Base-by-base conservation (phyloP, 345 rosid species). In the Barbarea vulgaris region DNA sequence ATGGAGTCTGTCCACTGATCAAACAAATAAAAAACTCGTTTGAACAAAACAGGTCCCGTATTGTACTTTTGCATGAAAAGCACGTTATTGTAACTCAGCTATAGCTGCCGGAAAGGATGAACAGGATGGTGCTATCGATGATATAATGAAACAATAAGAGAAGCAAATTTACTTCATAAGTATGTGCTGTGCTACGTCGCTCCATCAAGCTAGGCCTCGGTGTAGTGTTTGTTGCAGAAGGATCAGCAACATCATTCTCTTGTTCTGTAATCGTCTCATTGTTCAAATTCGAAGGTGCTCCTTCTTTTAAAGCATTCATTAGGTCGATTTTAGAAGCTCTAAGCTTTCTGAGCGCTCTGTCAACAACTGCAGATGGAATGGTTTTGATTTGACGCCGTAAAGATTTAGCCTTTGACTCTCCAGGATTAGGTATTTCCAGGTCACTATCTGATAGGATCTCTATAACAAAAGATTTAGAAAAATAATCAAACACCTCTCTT, bases 1-100 rank as follows among this genome's bases (percentile, higher is more conserved):
- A 77, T 58, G 46, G 81, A 72, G 64, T 78, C 81, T 65, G 73
- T n/a, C 81, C 81, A 78, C 81, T 78, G 60, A 77, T 57, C 76
- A 71, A 64, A 64, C 47, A 70, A 25, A 59, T 14, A 42, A 22
- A 64, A 18, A 37, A 46, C 46, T 59, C 36, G 27, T 51, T 9
- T 18, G 9, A 75, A 42, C 33, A 54, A 74, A 51, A 54, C 64
- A 53, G 30, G 64, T 69, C 10, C 41, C 33, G 34, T 59, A 25
- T 41, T 22, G 52, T 30, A 28, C 18, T 34, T 44, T 65, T 44
- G 50, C 37, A 24, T 66, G 41, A 22, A 17, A 55, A 30, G 48
- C 47, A 19, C 12, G 4, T 51, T 39, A 63, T 27, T 51, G 31
- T 41, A 42, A 53, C 44, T 42, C 61, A 52, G 58, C 30, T 62